Evolutionary conservation across 768 basidiomycete genomes (phyloP).

Genomic region (Calvatia gigantea): DNA sequence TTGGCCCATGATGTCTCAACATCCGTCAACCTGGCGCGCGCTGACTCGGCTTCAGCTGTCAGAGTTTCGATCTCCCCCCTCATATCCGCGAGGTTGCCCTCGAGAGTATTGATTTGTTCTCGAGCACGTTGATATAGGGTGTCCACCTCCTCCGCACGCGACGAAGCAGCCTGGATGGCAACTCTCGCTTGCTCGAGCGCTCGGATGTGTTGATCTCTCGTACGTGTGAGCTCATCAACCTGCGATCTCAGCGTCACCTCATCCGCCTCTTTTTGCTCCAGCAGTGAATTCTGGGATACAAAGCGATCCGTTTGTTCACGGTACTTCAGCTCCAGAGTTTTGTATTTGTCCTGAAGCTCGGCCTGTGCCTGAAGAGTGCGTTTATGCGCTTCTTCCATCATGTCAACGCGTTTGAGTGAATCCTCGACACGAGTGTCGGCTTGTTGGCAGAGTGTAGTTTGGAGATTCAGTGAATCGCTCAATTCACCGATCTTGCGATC

Average conservation of each 20-base stretch:
- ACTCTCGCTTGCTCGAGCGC: conserved; percentile 82
- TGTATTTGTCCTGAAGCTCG: conserved; percentile 65
- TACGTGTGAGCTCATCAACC: conserved; percentile 65
- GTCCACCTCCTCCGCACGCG: conserved; percentile 79
- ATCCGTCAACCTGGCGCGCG: conserved; percentile 63
- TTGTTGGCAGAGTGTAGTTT: conserved; percentile 74
- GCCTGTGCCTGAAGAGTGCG: conserved; percentile 60
- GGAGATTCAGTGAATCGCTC: conserved; percentile 67
- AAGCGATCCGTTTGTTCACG: conserved; percentile 78
- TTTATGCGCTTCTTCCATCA: conserved; percentile 65
- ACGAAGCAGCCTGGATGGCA: conserved; percentile 73
- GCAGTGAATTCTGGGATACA: conserved; percentile 64
- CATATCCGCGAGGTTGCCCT: conserved; percentile 74
- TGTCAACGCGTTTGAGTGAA: conserved; percentile 71
- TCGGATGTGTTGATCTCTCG: conserved; percentile 81
- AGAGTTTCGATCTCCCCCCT: conserved; percentile 79
- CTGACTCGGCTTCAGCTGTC: conserved; percentile 68
- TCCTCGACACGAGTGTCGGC: conserved; percentile 77
- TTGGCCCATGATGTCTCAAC: conserved; percentile 91
- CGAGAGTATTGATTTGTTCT: conserved; percentile 65
- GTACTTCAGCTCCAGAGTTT: conserved; percentile 55
- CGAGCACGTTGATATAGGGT: conserved; percentile 65
- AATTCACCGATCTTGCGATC: conserved; percentile 74
- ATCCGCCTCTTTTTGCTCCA: conserved; percentile 82
- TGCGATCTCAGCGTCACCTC: conserved; percentile 58